Base-by-base conservation (phyloP, 371 early-diverging fungal species). In the Mucor piriformis region DNA sequence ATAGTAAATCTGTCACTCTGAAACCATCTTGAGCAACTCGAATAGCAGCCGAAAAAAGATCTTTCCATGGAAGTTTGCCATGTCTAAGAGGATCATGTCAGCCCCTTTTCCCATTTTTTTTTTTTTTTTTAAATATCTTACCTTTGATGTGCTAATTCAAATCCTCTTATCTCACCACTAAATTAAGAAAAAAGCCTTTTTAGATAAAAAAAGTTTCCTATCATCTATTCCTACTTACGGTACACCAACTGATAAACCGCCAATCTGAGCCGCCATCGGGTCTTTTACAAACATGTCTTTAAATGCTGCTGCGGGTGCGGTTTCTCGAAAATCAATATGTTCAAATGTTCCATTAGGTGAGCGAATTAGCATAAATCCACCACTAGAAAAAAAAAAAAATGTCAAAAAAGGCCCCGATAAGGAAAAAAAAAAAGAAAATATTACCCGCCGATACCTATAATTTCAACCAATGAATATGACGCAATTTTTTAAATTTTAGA, bases 341-440 rank as follows among this genome's bases (percentile, higher is more conserved):
- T 85, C 87, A 47, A 66, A 61, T 25, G 83, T 75, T n/a, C 84
- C 81, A 62, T 84, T 75, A 21, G 84, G 67, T 18, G 80, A 59
- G n/a, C 95, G 89, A 15, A 98, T 81, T 15, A 97, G 73, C 90
- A 98, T 91, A 74, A 99, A 98, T 6, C 99, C 99, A 38, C 99
- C 99, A 10, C 90, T 84, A 44, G 13, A 18, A 16, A 42, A 38
- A 38, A 38, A 16, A 38, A 38, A 38, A 38, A 38, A 42, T 13
- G 48, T 15, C 1, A 23, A 51, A 25, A 24, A n/a, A n/a, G n/a
- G n/a, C 24, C 8, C 6, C 29, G 29, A 29, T 29, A 57, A 34
- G 27, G 21, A 23, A 57, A 54, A 13, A 13, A 50, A 12, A 47
- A n/a, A 54, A 29, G 18, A 21, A 29, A 50, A 25, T 29, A 52